These are phyloP conservation scores for Hansenula lynferdii DNA, from an alignment of 1,139 yeast species.

Conservation along the genomic window DNA sequence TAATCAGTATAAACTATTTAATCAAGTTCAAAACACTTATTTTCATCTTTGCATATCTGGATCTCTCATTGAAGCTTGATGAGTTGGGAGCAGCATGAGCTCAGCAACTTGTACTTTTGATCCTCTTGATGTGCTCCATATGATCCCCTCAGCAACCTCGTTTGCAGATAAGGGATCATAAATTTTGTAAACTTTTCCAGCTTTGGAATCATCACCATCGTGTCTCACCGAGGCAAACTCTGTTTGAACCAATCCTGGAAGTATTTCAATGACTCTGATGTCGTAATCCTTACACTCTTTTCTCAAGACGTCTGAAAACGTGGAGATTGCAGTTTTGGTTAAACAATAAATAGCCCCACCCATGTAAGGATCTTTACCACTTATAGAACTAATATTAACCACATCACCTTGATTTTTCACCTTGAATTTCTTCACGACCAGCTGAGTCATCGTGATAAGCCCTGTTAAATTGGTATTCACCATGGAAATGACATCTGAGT, in stretches of 20 bases:
- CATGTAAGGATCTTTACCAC: slow-evolving; percentile 85
- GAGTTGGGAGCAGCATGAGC: slow-evolving; percentile 66
- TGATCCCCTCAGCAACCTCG: slow-evolving; percentile 80
- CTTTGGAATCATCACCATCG: slow-evolving; percentile 64
- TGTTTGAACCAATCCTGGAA: slow-evolving; percentile 88
- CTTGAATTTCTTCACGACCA: slow-evolving; percentile 28
- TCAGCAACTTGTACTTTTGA: slow-evolving; percentile 78
- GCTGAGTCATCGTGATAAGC: slow-evolving; percentile 53
- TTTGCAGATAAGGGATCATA: slow-evolving; percentile 69
- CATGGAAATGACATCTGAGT: slow-evolving; percentile 47
- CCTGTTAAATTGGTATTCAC: slow-evolving; percentile 59
- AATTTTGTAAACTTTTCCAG: slow-evolving; percentile 69
- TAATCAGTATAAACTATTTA: neutral
- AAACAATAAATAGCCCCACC: slow-evolving; percentile 87
- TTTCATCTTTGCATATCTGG: slow-evolving; percentile 6
- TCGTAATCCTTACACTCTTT: slow-evolving; percentile 71
- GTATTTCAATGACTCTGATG: slow-evolving; percentile 76
- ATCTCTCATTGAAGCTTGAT: slow-evolving; percentile 47
- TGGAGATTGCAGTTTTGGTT: slow-evolving; percentile 77
- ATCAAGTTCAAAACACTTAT: neutral
- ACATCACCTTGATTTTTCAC: slow-evolving; percentile 53
- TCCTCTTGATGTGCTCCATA: slow-evolving; percentile 66
- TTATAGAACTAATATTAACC: slow-evolving; percentile 80
- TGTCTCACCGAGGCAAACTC: slow-evolving; percentile 77
- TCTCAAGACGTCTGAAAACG: slow-evolving; percentile 72